Evolutionary conservation across 371 early-diverging fungal genomes (phyloP), one percentile per base, ranked within the genome.

Genomic region (Mucor racemosus): DNA sequence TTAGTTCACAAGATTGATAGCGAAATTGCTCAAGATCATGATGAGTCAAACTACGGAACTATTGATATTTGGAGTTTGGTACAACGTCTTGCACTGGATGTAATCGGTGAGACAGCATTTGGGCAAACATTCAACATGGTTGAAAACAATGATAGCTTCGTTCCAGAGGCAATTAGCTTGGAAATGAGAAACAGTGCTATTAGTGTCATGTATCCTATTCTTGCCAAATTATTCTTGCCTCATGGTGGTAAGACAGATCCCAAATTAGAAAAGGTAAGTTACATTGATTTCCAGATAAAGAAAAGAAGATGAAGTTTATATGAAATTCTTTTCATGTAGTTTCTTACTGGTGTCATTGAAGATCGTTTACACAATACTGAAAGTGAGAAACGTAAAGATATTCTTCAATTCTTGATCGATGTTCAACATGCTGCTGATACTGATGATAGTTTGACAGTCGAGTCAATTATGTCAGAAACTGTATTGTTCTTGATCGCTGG

Each of bases 61-160:
- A 57, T 79, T 5, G 81, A 83, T 34, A 70, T 80, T 8, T 80
- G 77, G 77, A 63, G 41, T 1, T 58, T 80, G 14, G 41, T 76
- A 15, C 78, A 81, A 33, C 66, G 72, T 35, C 70, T 76, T 34
- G 75, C 82, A 3, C 42, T 80, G 31, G 86, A 87, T 70, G 69
- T 86, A 7, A 81, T 85, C 62, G 86, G 86, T 1, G 72, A 76
- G 33, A 77, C 84, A 0, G 83, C 80, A 10, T 85, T 87, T 67
- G 83, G 86, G 1, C 63, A 72, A 19, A 66, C 77, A 4, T 85
- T 87, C 55, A 71, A 80, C 19, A 76, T 86, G 76, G 58, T 87
- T 11, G 74, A 79, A 31, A 63, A 69, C 8, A 75, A 76, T 14
- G 66, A 62, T 19, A 77, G 82, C 53, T 72, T 73, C 35, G 65